phyloP scores from a whole-genome alignment of 768 basidiomycete species.

The Lentinus brumalis region DNA sequence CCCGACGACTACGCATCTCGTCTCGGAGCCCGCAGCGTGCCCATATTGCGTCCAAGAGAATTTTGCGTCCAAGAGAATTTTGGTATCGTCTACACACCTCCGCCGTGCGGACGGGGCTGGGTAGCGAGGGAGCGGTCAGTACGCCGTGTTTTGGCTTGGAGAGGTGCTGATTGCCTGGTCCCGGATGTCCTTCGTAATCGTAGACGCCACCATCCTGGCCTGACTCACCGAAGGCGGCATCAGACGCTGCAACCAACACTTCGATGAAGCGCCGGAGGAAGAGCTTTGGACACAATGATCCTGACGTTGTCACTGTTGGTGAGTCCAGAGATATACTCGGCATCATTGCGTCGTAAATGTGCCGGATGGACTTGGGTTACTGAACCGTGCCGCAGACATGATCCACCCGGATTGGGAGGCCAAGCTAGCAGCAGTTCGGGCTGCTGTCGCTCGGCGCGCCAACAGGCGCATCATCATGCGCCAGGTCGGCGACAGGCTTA shows the following conservation, averaged over 20 bases:
- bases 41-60: slow-evolving; percentile 98
- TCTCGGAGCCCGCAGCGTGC: slow-evolving; percentile 95
- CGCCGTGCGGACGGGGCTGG: slow-evolving; percentile 78
- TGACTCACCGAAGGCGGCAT: slow-evolving; percentile 49
- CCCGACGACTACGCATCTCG: slow-evolving; percentile 91
- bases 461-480: slow-evolving; percentile 98
- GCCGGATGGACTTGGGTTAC: background rate
- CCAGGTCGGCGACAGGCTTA: slow-evolving; percentile 94
- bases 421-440: slow-evolving; percentile 91
- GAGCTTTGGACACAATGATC: slow-evolving; percentile 83
- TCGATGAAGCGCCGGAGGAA: slow-evolving; percentile 73
- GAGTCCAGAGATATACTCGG: slow-evolving; percentile 27
- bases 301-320: slow-evolving; percentile 93
- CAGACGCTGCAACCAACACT: slow-evolving; percentile 14
- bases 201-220: slow-evolving; percentile 50
- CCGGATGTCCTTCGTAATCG: background rate
- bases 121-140: slow-evolving; percentile 70
- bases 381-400: slow-evolving; percentile 60
- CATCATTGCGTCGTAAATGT: too few relatives aligned
- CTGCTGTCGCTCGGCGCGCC: slow-evolving; percentile 93
- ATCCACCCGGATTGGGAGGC: slow-evolving; percentile 98
- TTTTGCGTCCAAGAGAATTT: slow-evolving; percentile 97
- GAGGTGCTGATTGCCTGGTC: background rate
- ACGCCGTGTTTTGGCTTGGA: background rate
- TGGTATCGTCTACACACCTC: slow-evolving; percentile 85